phyloP scores from a whole-genome alignment of 148 eudicot genomes.

The Simmondsia chinensis region DNA sequence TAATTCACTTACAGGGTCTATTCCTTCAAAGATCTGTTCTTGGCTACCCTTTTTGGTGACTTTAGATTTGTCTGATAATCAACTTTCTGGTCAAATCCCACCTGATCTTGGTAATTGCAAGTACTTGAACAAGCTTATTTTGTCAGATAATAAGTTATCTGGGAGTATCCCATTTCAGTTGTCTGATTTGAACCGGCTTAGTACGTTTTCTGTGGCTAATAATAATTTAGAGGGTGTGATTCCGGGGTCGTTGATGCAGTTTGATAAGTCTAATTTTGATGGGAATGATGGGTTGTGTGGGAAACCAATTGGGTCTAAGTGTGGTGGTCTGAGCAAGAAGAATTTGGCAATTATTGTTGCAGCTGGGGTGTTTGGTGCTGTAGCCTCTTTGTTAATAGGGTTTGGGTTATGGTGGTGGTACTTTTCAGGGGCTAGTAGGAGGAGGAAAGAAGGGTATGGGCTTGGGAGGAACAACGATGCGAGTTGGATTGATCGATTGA shows the following conservation, averaged over 20 bases:
- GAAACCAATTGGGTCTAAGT: conserved; percentile 32
- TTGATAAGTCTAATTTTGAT: conserved; percentile 19
- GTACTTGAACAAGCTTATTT: conserved; percentile 43
- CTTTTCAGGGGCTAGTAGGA: conserved; percentile 29
- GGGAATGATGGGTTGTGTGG: conserved; percentile 72
- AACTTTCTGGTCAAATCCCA: conserved; percentile 52
- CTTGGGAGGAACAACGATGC: conserved; percentile 38
- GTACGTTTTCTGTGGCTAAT: conserved; percentile 41
- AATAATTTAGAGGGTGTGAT: conserved; percentile 46
- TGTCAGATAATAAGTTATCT: conserved; percentile 38
- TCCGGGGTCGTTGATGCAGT: conserved; percentile 20
- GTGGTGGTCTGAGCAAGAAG: conserved; percentile 55
- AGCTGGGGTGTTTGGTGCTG: conserved; percentile 72
- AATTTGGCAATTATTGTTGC: conserved; percentile 65
- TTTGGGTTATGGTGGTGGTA: conserved; percentile 82
- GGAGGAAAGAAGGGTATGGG: conserved; percentile 49
- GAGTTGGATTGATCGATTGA: conserved; percentile 56
- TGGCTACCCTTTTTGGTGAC: conserved; percentile 68
- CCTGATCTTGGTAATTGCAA: conserved; percentile 40
- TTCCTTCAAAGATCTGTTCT: conserved; percentile 45
- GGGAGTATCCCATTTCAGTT: conserved; percentile 53
- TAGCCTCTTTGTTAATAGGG: conserved; percentile 48
- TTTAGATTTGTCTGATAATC: conserved; percentile 56
- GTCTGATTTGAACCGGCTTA: conserved; percentile 44
- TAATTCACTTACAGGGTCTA: conserved; percentile 48